Percentiles rank a stretch among this genome's conserved stretches.
phyloP scores from a whole-genome alignment of 805 yeast genomes.

The Candida maltosa region DNA sequence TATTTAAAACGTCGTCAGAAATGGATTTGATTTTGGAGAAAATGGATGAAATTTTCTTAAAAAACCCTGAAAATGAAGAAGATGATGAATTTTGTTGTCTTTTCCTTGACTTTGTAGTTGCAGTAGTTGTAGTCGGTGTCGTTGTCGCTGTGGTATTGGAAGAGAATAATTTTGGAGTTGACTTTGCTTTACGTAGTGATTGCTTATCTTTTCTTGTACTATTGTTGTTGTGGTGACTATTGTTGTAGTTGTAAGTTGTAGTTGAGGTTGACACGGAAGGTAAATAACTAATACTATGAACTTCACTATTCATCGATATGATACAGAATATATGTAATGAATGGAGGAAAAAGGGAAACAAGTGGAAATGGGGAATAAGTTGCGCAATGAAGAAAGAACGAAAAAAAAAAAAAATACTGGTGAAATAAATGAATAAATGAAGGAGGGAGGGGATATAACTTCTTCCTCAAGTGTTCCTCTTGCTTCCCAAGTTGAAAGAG shows the following conservation, averaged over 20 bases:
- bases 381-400: neutral
- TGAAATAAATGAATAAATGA: neutral
- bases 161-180: slow-evolving; percentile 2
- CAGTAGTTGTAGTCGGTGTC: neutral
- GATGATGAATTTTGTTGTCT: slow-evolving; percentile 4
- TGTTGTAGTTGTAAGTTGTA: no score
- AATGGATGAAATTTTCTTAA: slow-evolving; percentile 36
- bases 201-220: no score
- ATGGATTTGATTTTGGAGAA: slow-evolving; percentile 33
- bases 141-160: neutral
- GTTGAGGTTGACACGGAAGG: no score
- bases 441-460: no score
- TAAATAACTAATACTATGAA: no score
- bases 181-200: slow-evolving; percentile 3
- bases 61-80: slow-evolving; percentile 19
- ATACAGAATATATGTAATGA: no score
- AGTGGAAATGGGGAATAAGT: neutral
- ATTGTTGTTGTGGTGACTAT: no score
- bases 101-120: neutral
- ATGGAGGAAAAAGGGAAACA: neutral
- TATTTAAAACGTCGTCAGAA: slow-evolving; percentile 47
- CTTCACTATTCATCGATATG: no score
- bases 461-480: no score
- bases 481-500: no score
- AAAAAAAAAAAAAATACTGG: neutral